A percentile compares a stretch with the other conserved stretches of the same genome.
Evolutionary conservation across 2,329 filamentous ascomycete genomes (phyloP).

Genomic region (Cercospora zeina): DNA sequence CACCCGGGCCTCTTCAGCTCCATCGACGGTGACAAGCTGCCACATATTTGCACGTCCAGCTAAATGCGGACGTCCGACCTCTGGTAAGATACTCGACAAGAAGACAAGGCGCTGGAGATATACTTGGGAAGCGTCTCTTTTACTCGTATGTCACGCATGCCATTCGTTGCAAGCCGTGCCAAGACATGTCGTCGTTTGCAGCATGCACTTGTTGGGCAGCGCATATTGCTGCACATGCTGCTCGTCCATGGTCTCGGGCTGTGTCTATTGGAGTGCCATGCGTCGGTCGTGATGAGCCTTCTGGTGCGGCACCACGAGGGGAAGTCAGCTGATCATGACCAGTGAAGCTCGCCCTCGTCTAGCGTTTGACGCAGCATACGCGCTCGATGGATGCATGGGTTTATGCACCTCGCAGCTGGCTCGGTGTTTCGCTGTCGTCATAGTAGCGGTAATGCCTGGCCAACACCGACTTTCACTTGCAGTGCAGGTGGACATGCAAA

Average conservation of each 20-base stretch:
- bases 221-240: neutral
- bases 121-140: too few relatives aligned
- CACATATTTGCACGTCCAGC: too few relatives aligned
- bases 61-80: too few relatives aligned
- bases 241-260: neutral
- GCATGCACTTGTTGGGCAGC: neutral
- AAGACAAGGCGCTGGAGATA: too few relatives aligned
- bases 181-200: neutral
- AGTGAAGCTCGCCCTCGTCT: neutral
- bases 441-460: conserved; percentile 24
- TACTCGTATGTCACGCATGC: too few relatives aligned
- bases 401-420: neutral
- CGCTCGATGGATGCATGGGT: neutral
- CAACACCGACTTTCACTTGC: conserved; percentile 9
- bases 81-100: too few relatives aligned
- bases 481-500: neutral
- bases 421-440: conserved; percentile 16
- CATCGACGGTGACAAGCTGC: too few relatives aligned
- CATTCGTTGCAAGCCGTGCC: neutral
- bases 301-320: neutral
- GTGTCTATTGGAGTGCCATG: neutral
- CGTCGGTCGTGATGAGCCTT: neutral
- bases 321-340: neutral
- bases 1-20: too few relatives aligned
- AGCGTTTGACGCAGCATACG: neutral